Base-by-base conservation (phyloP, 2,329 filamentous ascomycete species). In the Calonectria pseudoreteaudii region DNA sequence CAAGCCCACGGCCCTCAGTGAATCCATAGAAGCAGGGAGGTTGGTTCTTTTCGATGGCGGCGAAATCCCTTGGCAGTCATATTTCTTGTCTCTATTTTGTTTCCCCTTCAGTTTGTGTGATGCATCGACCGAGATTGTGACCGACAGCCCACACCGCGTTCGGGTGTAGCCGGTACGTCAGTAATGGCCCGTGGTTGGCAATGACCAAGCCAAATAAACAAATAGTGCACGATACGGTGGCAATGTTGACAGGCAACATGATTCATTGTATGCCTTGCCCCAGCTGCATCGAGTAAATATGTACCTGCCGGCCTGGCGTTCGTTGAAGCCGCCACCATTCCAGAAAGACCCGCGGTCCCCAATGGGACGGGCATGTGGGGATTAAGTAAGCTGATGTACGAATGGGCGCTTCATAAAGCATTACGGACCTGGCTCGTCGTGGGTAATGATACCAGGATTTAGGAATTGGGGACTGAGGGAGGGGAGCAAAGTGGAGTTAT, bases 371-470 rank as follows among this genome's bases (percentile, higher is more conserved):
- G 28, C 49, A 53, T 62, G 58, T 72, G 52, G 44, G 49, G 65
- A 52, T 72, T 62, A 64, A 50, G 70, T 52, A 67, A 53, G 64
- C 65, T 23, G n/a, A 28, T 18, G 70, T 71, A 67, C 69, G 70
- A 79, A 76, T 77, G 49, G 70, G 66, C 58, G 38, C 62, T 44
- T 72, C 56, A 68, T 74, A 73, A 74, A 64, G 69, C 66, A 79
- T 76, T 71, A 74, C 72, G n/a, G n/a, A n/a, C n/a, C n/a, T 66
- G 58, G 70, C 56, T 74, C 64, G 20, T 28, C 49, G 53, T 26
- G 68, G 53, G 28, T 44, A 31, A 34, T 36, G 68, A 67, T 66
- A 62, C 56, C 58, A n/a, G 71, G 60, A 62, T 44, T 70, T 70
- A 31, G 67, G 60, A 66, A 68, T 72, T 67, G 47, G 65, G 64